Percentiles rank a stretch among this genome's conserved stretches.
These are phyloP conservation scores for Usnea hakonensis DNA, from an alignment of 495 filamentous ascomycete genomes.

Conservation along the genomic window DNA sequence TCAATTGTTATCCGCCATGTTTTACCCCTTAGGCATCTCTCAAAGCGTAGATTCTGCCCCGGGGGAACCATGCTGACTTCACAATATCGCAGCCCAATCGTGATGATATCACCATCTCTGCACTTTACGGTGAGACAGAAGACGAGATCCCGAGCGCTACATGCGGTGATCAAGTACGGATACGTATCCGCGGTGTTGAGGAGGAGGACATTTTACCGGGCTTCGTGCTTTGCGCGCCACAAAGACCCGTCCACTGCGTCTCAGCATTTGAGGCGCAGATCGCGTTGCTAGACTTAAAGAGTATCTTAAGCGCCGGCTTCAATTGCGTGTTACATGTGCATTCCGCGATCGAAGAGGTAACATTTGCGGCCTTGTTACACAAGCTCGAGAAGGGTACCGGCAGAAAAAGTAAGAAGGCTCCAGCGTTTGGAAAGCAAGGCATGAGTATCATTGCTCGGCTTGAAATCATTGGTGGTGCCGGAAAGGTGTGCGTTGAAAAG, in stretches of 20 bases:
- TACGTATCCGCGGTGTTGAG: slow-evolving; percentile 87
- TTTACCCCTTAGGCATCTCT: not conserved
- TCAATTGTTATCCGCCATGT: not conserved
- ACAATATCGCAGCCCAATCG: slow-evolving; percentile 52
- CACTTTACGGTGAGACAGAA: slow-evolving; percentile 92
- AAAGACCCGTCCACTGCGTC: slow-evolving; percentile 87
- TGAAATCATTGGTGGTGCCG: slow-evolving; percentile 75
- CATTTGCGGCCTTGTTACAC: slow-evolving; percentile 76
- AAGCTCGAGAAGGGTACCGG: slow-evolving; percentile 93
- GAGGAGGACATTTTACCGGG: slow-evolving; percentile 97
- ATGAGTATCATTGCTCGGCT: slow-evolving; percentile 89
- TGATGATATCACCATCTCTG: slow-evolving; percentile 67
- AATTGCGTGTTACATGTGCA: slow-evolving; percentile 86
- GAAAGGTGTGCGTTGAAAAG: slow-evolving; percentile 81
- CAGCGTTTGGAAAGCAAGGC: slow-evolving; percentile 85
- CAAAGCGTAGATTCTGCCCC: not conserved
- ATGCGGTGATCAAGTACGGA: slow-evolving; percentile 89
- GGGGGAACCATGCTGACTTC: not conserved
- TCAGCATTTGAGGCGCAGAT: slow-evolving; percentile 92
- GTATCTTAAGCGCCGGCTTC: slow-evolving; percentile 81
- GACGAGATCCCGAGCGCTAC: slow-evolving; percentile 74
- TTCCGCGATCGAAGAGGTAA: slow-evolving; percentile 92
- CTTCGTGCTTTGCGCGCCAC: slow-evolving; percentile 89
- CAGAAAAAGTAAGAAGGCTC: slow-evolving; percentile 84
- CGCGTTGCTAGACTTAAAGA: slow-evolving; percentile 88